phyloP scores from a whole-genome alignment of 768 basidiomycete genomes.

The Tulasnella sp. region DNA sequence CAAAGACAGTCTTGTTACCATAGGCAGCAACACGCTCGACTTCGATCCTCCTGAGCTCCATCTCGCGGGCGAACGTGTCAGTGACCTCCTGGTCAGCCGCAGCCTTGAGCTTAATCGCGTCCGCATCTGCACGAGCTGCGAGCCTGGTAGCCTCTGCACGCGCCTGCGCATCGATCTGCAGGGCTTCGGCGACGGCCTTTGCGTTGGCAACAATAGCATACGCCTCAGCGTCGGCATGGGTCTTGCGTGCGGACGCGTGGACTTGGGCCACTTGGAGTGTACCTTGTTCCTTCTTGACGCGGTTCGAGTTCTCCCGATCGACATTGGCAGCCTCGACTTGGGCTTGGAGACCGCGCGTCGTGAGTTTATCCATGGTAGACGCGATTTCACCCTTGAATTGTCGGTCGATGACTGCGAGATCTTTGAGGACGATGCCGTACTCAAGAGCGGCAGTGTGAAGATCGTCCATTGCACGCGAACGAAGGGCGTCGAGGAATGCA shows the following conservation, averaged over 20 bases:
- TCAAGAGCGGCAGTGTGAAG: constrained; percentile 69
- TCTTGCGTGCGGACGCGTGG: constrained; percentile 52
- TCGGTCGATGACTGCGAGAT: constrained; percentile 65
- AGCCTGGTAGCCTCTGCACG: constrained; percentile 67
- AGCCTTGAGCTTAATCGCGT: constrained; percentile 35
- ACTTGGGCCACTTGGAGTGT: constrained; percentile 63
- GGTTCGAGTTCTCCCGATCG: constrained; percentile 77
- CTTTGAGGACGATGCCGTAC: constrained; percentile 68
- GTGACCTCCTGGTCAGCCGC: constrained; percentile 53
- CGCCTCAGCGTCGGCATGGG: constrained; percentile 63
- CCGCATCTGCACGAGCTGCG: constrained; percentile 19
- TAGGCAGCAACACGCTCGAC: constrained; percentile 50
- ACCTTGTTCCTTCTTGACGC: constrained; percentile 76
- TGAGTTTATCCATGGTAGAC: constrained; percentile 71
- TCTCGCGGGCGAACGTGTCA: constrained; percentile 62
- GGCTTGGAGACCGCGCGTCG: constrained; percentile 70
- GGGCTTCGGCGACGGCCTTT: constrained; percentile 53
- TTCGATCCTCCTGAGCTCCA: constrained; percentile 58
- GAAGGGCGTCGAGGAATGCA: constrained; percentile 69
- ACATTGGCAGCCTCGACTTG: constrained; percentile 84
- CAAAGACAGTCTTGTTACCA: constrained; percentile 32
- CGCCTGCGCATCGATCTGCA: constrained; percentile 61
- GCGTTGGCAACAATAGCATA: constrained; percentile 63
- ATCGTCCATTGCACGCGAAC: constrained; percentile 78
- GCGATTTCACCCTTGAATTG: constrained; percentile 87